Evolutionary conservation across 2,329 filamentous ascomycete species (phyloP).

Genomic region (Fusarium drepaniforme): DNA sequence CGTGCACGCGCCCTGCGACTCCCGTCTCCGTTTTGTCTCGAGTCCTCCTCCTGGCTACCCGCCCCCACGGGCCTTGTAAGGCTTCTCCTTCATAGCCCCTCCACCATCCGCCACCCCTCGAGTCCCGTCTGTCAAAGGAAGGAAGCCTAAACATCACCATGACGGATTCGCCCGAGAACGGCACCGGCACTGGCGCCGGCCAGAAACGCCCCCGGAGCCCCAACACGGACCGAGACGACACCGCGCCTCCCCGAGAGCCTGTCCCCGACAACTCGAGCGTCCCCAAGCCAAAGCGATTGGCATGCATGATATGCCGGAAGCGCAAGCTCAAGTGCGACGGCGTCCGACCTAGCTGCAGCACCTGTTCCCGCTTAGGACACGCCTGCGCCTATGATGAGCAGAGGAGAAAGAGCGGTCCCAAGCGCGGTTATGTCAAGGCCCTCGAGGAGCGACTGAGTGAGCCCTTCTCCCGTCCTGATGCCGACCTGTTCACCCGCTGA

Average conservation of each 20-base stretch:
- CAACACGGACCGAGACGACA: conserved; percentile 50
- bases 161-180: conserved; percentile 54
- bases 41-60: conserved; percentile 7
- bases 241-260: conserved; percentile 54
- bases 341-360: conserved; percentile 85
- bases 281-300: conserved; percentile 90
- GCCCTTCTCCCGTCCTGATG: conserved; percentile 45
- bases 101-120: conserved; percentile 2
- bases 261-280: conserved; percentile 67
- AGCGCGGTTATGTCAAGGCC: conserved; percentile 94
- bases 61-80: conserved; percentile 31
- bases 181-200: conserved; percentile 49
- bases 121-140: conserved; percentile 1
- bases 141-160: conserved; percentile 38
- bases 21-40: conserved; percentile 11
- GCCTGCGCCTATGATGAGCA: conserved; percentile 93
- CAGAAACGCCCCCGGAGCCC: conserved; percentile 44
- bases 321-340: conserved; percentile 94
- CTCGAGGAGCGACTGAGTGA: conserved; percentile 92
- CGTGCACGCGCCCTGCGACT: conserved; percentile 14
- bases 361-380: conserved; percentile 88
- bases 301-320: conserved; percentile 93
- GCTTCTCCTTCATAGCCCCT: conserved; percentile 14
- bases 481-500: conserved; percentile 33
- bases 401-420: conserved; percentile 93